Conservation (phyloP, 2,329 filamentous ascomycete species). For the Chaetomium globosum region DNA sequence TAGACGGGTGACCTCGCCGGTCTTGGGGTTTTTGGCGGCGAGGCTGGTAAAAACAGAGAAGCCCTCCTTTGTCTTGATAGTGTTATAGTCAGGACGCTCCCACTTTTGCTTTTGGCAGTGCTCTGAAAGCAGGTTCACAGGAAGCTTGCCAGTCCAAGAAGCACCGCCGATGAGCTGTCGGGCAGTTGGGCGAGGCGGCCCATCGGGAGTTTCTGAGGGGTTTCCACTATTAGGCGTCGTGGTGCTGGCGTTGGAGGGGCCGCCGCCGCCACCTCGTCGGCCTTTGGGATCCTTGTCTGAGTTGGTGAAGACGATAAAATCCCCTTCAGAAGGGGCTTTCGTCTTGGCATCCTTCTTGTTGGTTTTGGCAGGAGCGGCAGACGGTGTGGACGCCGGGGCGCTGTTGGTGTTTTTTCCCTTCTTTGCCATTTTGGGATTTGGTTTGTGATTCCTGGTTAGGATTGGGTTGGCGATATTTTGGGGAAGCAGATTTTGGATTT, state of each 20-base stretch:
- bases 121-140: constrained; percentile 89
- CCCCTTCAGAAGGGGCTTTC: constrained; percentile 48
- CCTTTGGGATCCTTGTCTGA: constrained; percentile 57
- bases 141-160: constrained; percentile 96
- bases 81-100: constrained; percentile 90
- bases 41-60: constrained; percentile 82
- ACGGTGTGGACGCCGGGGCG: constrained; percentile 42
- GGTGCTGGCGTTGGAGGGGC: constrained; percentile 30
- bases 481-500: neutral
- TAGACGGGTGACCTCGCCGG: constrained; percentile 71
- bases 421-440: constrained; percentile 48
- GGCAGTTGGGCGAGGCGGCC: constrained; percentile 62
- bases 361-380: constrained; percentile 36
- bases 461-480: neutral
- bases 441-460: constrained; percentile 1
- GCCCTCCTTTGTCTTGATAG: constrained; percentile 71
- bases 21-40: constrained; percentile 76
- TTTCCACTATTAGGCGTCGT: constrained; percentile 5
- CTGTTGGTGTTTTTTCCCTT: constrained; percentile 57
- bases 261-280: constrained; percentile 43
- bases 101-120: constrained; percentile 95
- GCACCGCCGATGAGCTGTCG: constrained; percentile 89
- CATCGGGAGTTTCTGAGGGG: constrained; percentile 35
- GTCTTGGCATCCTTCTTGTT: constrained; percentile 45
- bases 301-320: constrained; percentile 61